Evolutionary conservation across 371 early-diverging fungal species (phyloP).

Genomic region (Actinomucor elegans): DNA sequence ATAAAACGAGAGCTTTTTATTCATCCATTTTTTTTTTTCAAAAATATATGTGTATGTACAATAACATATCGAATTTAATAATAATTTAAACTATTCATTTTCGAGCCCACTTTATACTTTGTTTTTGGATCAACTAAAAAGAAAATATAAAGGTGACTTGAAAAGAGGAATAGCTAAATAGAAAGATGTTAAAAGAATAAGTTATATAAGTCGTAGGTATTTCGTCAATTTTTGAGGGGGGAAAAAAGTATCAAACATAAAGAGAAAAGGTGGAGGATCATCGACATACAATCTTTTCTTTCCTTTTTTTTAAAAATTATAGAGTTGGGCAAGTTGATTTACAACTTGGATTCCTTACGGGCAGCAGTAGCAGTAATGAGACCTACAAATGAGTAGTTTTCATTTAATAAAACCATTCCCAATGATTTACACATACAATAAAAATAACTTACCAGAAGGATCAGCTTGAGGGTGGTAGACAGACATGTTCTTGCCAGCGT

Average conservation of each 20-base stretch:
- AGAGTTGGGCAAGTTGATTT: too few species aligned
- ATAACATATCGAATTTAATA: not conserved
- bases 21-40: not conserved
- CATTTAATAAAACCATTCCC: not conserved
- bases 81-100: not conserved
- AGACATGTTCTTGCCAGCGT: conserved; percentile 64
- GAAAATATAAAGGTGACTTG: not conserved
- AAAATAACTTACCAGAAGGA: conserved; percentile 69
- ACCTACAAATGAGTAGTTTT: conserved; percentile 26
- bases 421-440: not conserved
- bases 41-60: not conserved
- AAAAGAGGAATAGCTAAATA: not conserved
- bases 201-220: conserved; percentile 15
- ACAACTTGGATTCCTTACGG: conserved; percentile 57
- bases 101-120: not conserved
- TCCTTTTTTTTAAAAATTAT: not conserved
- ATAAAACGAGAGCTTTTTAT: not conserved
- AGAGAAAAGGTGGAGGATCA: conserved; percentile 14
- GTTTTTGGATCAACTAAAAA: not conserved
- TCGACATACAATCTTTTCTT: conserved; percentile 1
- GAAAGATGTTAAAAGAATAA: not conserved
- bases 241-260: conserved; percentile 15
- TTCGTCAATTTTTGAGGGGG: conserved; percentile 15
- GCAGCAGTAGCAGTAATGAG: conserved; percentile 72
- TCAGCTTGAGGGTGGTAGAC: conserved; percentile 79